phyloP scores from a whole-genome alignment of 345 rosid species.

The Firmiana major region DNA sequence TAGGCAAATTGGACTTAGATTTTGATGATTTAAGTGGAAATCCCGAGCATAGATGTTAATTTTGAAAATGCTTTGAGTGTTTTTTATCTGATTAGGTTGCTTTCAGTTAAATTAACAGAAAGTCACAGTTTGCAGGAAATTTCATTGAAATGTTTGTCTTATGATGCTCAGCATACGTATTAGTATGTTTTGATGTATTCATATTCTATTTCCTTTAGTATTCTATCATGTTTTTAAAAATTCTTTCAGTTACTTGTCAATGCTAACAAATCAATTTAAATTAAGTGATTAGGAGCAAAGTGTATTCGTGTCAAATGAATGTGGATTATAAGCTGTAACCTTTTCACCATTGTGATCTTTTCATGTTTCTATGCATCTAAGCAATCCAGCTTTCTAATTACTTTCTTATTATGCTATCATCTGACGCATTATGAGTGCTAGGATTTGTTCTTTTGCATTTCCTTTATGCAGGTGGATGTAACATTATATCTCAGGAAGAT shows the following conservation, averaged over 20 bases:
- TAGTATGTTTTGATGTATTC: background rate
- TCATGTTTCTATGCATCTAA: background rate
- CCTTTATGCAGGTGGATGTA: too few species aligned
- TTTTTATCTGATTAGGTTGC: background rate
- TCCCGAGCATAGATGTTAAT: background rate
- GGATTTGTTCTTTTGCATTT: too few species aligned
- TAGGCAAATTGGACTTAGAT: background rate
- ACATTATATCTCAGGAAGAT: background rate
- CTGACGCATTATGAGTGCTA: background rate
- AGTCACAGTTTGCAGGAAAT: background rate
- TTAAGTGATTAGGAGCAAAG: background rate
- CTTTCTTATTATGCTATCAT: background rate
- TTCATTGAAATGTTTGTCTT: background rate
- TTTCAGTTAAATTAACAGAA: background rate
- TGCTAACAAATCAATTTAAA: background rate
- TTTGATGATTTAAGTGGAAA: background rate
- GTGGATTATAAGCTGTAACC: background rate
- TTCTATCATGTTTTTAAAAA: background rate
- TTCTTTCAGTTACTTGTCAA: background rate
- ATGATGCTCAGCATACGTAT: background rate
- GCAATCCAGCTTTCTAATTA: background rate
- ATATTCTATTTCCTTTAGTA: background rate
- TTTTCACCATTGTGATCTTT: background rate
- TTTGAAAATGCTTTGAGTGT: too few species aligned
- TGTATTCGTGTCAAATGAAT: background rate